phyloP scores from a whole-genome alignment of 2,329 filamentous ascomycete genomes.

The Neonectria magnoliae region DNA sequence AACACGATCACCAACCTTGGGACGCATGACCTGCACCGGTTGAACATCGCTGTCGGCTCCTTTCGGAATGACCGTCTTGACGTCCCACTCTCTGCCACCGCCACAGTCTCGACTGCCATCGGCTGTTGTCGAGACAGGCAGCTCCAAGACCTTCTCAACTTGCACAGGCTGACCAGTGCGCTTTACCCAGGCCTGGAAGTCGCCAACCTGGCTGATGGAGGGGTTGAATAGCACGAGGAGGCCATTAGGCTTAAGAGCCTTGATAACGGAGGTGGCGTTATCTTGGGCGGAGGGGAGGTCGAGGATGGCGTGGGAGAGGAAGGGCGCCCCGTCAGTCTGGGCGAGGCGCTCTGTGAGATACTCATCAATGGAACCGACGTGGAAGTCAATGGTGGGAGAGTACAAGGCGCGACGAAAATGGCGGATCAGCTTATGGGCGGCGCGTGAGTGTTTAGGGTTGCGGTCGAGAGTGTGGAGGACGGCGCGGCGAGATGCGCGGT shows the following conservation, averaged over 20 bases:
- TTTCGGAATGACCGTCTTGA: constrained; percentile 58
- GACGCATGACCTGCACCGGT: constrained; percentile 53
- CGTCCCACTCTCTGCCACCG: constrained; percentile 71
- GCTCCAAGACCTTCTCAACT: constrained; percentile 69
- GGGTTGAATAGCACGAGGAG: constrained; percentile 78
- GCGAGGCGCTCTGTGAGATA: constrained; percentile 68
- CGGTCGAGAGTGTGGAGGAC: constrained; percentile 81
- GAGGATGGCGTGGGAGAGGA: constrained; percentile 76
- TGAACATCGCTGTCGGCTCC: constrained; percentile 32
- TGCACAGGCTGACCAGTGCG: constrained; percentile 62
- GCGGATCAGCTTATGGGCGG: constrained; percentile 71
- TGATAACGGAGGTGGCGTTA: constrained; percentile 56
- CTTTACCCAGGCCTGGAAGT: constrained; percentile 62
- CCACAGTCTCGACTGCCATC: constrained; percentile 57
- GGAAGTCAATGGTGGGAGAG: constrained; percentile 75
- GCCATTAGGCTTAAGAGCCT: constrained; percentile 72
- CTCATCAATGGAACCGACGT: constrained; percentile 71
- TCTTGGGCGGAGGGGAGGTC: constrained; percentile 75
- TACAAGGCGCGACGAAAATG: constrained; percentile 78
- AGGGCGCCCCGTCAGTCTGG: constrained; percentile 59
- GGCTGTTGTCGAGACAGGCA: constrained; percentile 54
- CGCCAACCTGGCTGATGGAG: constrained; percentile 79
- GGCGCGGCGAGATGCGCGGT: constrained; percentile 66
- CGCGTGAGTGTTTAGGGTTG: constrained; percentile 67
- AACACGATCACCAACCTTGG: constrained; percentile 53